Conservation (phyloP, 2,329 filamentous ascomycete species). For the Spiromastix sp. region DNA sequence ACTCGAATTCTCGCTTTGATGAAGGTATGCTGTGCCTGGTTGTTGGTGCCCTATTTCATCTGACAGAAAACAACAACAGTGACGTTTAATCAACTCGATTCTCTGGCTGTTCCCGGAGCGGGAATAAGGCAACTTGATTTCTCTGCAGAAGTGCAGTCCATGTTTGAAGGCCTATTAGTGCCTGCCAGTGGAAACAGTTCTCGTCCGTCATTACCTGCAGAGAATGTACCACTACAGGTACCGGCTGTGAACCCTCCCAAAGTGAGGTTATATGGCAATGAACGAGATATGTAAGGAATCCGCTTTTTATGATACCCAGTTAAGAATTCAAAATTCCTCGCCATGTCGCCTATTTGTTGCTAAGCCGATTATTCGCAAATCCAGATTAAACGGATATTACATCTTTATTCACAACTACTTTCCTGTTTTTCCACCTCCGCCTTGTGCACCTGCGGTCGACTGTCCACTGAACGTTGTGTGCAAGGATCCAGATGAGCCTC, state of each 20-base stretch:
- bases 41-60: not conserved
- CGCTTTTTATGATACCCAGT: not conserved
- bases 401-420: constrained; percentile 37
- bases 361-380: too few relatives aligned
- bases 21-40: constrained; percentile 10
- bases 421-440: constrained; percentile 33
- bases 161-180: constrained; percentile 28
- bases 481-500: constrained; percentile 19
- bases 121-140: constrained; percentile 32
- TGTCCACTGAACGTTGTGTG: constrained; percentile 23
- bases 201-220: constrained; percentile 19
- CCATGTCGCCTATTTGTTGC: too few relatives aligned
- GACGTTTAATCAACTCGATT: constrained; percentile 32
- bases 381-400: constrained; percentile 36
- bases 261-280: constrained; percentile 31
- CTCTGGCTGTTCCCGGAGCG: constrained; percentile 29
- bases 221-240: constrained; percentile 18
- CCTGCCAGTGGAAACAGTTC: constrained; percentile 16
- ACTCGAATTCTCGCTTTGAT: constrained; percentile 9
- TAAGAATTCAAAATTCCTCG: too few relatives aligned
- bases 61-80: constrained; percentile 18
- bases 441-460: constrained; percentile 20
- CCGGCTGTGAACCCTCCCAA: constrained; percentile 16
- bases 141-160: constrained; percentile 24
- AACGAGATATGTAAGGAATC: constrained; percentile 30